A percentile compares a stretch with the other conserved stretches of the same genome.
phyloP scores from a whole-genome alignment of 2,329 filamentous ascomycete species.

The Fusarium tjaetaba region DNA sequence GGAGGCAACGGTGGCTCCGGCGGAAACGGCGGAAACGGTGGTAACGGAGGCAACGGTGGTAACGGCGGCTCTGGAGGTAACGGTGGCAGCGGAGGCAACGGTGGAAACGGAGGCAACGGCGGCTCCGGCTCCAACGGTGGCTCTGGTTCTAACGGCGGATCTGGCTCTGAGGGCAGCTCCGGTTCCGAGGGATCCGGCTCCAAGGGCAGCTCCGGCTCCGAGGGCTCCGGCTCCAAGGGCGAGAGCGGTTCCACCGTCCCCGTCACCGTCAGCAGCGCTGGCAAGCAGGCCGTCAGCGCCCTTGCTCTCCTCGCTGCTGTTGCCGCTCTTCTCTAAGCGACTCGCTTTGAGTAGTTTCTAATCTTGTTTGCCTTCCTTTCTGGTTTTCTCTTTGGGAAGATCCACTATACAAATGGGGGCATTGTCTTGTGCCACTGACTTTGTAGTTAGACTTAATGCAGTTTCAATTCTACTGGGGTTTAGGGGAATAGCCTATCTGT shows the following conservation, averaged over 20 bases:
- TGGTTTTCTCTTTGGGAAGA: constrained; percentile 19
- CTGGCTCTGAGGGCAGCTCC: background rate
- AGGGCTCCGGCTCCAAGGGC: background rate
- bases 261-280: constrained; percentile 27
- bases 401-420: constrained; percentile 5
- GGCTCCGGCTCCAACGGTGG: background rate
- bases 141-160: background rate
- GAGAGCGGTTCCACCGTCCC: background rate
- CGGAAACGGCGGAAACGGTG: accelerated
- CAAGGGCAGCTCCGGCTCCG: background rate
- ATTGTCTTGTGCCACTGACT: constrained; percentile 14
- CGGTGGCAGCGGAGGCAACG: accelerated
- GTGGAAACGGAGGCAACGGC: background rate
- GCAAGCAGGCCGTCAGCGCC: constrained; percentile 35
- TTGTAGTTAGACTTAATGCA: constrained; percentile 24
- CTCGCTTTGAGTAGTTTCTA: background rate
- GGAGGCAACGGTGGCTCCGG: background rate
- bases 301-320: constrained; percentile 31
- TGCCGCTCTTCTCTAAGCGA: constrained; percentile 30
- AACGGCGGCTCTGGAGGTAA: background rate
- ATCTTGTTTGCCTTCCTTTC: constrained; percentile 1
- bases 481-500: constrained; percentile 20
- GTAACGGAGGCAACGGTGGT: accelerated
- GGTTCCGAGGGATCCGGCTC: background rate
- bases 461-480: constrained; percentile 19